phyloP scores from a whole-genome alignment of 805 yeast genomes.

The Ogataea populi-albae region DNA sequence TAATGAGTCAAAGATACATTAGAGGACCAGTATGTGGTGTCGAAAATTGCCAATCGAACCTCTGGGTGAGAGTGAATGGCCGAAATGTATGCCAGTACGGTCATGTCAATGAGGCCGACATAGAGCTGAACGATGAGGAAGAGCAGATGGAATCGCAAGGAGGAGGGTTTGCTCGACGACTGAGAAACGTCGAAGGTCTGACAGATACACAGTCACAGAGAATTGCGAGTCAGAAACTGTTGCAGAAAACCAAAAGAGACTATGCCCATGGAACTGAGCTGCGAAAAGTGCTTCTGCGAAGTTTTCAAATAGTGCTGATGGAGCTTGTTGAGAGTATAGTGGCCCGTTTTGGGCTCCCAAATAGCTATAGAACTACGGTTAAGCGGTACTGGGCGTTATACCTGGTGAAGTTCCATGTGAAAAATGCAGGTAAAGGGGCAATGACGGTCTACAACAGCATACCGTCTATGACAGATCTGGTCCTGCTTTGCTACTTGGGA shows the following conservation, averaged over 20 bases:
- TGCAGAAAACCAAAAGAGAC: conserved; percentile 10
- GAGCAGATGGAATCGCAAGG: conserved; percentile 64
- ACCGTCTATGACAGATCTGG: conserved; percentile 19
- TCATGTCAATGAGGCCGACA: conserved; percentile 78
- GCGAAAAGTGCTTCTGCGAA: conserved; percentile 15
- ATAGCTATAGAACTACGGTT: conserved; percentile 25
- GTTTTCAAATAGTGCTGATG: conserved; percentile 40
- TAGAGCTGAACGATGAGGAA: conserved; percentile 81
- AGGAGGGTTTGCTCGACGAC: conserved; percentile 52
- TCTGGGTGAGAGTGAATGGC: conserved; percentile 75
- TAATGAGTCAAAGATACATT: conserved; percentile 29
- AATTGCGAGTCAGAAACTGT: conserved; percentile 12
- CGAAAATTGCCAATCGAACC: conserved; percentile 79
- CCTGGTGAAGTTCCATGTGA: conserved; percentile 9
- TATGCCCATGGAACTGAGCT: conserved; percentile 26
- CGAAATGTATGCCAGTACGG: conserved; percentile 84
- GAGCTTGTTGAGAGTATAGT: conserved; percentile 45
- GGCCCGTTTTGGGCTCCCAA: conserved; percentile 21
- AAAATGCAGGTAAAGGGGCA: conserved; percentile 1
- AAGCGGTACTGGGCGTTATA: conserved; percentile 31
- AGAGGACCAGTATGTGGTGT: conserved; percentile 86
- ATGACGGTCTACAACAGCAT: conserved; percentile 10
- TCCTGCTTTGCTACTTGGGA: conserved; percentile 49
- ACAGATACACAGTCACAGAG: conserved; percentile 21
- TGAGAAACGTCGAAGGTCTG: conserved; percentile 46